Conservation (phyloP, 192 early-diverging fungal species). For the Umbelopsis sp. region DNA sequence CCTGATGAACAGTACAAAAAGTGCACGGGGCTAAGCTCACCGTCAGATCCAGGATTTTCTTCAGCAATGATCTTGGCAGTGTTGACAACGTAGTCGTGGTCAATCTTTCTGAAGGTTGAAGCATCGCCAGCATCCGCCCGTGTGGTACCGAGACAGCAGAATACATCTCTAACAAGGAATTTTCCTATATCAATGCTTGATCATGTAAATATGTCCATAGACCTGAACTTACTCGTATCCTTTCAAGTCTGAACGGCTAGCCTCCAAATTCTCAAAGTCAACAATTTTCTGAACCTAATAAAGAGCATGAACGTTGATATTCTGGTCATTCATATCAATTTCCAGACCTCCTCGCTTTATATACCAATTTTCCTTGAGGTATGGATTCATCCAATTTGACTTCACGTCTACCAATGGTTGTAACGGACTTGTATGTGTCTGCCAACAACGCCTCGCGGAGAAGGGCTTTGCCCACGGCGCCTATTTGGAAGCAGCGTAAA, state of each 20-base stretch:
- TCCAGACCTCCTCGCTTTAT: background rate
- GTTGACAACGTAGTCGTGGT: slow-evolving; percentile 75
- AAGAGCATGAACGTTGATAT: background rate
- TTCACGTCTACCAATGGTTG: slow-evolving; percentile 54
- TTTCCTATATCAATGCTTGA: slow-evolving; percentile 26
- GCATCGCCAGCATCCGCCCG: slow-evolving; percentile 62
- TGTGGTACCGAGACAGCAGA: slow-evolving; percentile 76
- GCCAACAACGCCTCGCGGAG: slow-evolving; percentile 53
- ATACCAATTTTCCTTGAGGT: slow-evolving; percentile 46
- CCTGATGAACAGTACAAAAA: slow-evolving; percentile 52
- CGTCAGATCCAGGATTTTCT: slow-evolving; percentile 42
- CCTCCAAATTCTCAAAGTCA: slow-evolving; percentile 74
- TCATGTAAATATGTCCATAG: background rate
- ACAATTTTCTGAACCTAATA: slow-evolving; percentile 62
- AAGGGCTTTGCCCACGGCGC: slow-evolving; percentile 62
- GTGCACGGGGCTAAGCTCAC: slow-evolving; percentile 43
- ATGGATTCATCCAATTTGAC: slow-evolving; percentile 42
- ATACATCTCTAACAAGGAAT: slow-evolving; percentile 57
- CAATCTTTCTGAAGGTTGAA: slow-evolving; percentile 73
- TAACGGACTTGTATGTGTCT: slow-evolving; percentile 50
- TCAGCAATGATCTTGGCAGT: slow-evolving; percentile 61
- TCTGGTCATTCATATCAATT: background rate
- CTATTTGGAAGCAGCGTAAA: slow-evolving; percentile 18
- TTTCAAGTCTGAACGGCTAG: slow-evolving; percentile 36
- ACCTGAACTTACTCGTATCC: slow-evolving; percentile 47